A percentile compares a stretch with the other conserved stretches of the same genome.
phyloP scores from a whole-genome alignment of 768 basidiomycete species.

The Rhizopogon salebrosus region DNA sequence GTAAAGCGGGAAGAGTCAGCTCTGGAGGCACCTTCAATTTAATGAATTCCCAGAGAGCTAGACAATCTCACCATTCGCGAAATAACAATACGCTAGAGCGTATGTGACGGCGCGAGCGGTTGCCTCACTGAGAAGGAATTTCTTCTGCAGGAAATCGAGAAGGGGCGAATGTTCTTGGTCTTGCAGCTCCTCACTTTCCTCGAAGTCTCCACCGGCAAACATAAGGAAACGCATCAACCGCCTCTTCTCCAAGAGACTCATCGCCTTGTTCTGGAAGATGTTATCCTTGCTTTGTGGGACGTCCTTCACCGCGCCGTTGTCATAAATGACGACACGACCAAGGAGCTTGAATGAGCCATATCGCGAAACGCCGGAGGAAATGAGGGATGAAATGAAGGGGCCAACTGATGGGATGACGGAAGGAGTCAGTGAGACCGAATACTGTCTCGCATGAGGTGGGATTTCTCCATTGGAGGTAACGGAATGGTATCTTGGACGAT shows the following conservation, averaged over 20 bases:
- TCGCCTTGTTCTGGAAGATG: slow-evolving; percentile 79
- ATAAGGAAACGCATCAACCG: slow-evolving; percentile 88
- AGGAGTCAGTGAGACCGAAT: slow-evolving; percentile 83
- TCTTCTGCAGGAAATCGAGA: slow-evolving; percentile 53
- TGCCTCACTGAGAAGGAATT: slow-evolving; percentile 57
- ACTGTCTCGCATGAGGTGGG: slow-evolving; percentile 63
- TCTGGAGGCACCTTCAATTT: slow-evolving; percentile 40
- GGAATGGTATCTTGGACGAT: slow-evolving; percentile 17
- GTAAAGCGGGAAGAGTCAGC: slow-evolving; percentile 55
- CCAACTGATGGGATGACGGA: slow-evolving; percentile 77
- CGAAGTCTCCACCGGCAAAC: slow-evolving; percentile 76
- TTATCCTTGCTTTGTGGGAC: slow-evolving; percentile 93
- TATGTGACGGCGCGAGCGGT: slow-evolving; percentile 63
- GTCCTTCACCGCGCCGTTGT: slow-evolving; percentile 41
- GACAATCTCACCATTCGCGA: slow-evolving; percentile 44
- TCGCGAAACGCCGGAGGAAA: slow-evolving; percentile 78
- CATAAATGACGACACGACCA: slow-evolving; percentile 61
- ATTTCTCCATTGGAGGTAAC: slow-evolving; percentile 38
- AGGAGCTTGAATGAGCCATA: slow-evolving; percentile 90
- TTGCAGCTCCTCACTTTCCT: slow-evolving; percentile 51
- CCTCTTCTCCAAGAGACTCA: slow-evolving; percentile 80
- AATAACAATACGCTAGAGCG: slow-evolving; percentile 69
- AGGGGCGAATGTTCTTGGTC: slow-evolving; percentile 56
- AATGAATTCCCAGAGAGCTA: background rate
- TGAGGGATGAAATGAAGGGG: slow-evolving; percentile 69